Conservation (phyloP, 1,284 basidiomycete genomes). For the Hypsizygus ulmarius region DNA sequence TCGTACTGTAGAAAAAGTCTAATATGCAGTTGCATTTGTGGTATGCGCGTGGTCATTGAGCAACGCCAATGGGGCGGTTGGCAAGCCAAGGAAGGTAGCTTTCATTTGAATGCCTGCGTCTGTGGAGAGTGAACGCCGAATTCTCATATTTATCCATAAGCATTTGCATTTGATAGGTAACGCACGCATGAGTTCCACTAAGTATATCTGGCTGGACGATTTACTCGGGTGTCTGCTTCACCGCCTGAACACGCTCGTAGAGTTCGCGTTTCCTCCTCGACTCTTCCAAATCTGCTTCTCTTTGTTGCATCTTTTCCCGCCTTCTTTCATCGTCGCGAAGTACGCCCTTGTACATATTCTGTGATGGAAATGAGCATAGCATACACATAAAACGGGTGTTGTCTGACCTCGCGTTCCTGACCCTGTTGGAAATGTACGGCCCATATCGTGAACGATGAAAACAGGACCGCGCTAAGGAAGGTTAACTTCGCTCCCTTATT, state of each 20-base stretch:
- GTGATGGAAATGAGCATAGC: constrained; percentile 12
- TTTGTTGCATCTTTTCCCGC: constrained; percentile 65
- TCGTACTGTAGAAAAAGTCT: no score
- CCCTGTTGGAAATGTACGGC: constrained; percentile 90
- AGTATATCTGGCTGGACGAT: no score
- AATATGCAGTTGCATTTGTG: no score
- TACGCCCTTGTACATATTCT: constrained; percentile 92
- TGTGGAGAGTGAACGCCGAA: no score
- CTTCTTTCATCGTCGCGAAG: constrained; percentile 83
- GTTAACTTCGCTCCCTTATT: constrained; percentile 79
- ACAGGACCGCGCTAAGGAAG: constrained; percentile 63
- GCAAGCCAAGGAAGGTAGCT: no score
- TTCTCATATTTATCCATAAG: no score
- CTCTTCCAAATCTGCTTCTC: constrained; percentile 64
- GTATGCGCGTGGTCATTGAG: no score
- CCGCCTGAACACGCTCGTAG: constrained; percentile 65
- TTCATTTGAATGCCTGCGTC: no score
- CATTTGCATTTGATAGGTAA: no score
- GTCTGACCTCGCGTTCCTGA: constrained; percentile 76
- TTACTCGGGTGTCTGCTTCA: constrained; percentile 28
- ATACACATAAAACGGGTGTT: neutral
- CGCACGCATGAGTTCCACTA: no score
- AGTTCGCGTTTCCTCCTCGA: constrained; percentile 63
- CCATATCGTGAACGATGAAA: constrained; percentile 78
- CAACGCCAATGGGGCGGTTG: no score